Base-by-base conservation (phyloP, 2,329 filamentous ascomycete species). In the Hymenoscyphus scutula region DNA sequence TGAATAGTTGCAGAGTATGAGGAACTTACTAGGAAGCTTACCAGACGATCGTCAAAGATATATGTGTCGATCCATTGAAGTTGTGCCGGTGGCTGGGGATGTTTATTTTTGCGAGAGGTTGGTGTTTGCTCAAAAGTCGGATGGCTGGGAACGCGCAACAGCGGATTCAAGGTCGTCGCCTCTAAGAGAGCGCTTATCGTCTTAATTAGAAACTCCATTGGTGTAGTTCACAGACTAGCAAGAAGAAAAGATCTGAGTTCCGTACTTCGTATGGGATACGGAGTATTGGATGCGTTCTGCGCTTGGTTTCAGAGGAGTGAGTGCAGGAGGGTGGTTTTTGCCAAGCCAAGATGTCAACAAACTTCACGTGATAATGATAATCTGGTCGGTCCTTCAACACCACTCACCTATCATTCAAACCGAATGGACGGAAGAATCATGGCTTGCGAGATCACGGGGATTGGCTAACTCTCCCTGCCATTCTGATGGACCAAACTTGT, bases 91-190 rank as follows among this genome's bases (percentile, higher is more conserved):
- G 41, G 41, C 41, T 48, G 41, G 41, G 41, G 41, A 48, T 48
- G n/a, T 19, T 11, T 19, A 23, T 48, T 23, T 48, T 25, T 48
- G 41, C 7, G 41, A 48, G 41, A 23, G 41, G 41, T 48, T 48
- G 41, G 41, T 48, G 41, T 48, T 48, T 48, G 19, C 41, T 4
- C n/a, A 48, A 48, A 48, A 48, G 41, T 48, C 41, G 41, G 19
- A 48, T 58, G 56, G 56, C 56, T 58, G 56, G 55, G 56, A 58
- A 48, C 56, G 45, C 25, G 32, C 23, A 56, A 55, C 19, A 55
- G 1, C 27, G 17, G 56, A 27, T n/a, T 19, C 56, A 58, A 58
- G 7, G 11, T 34, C 32, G 32, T 34, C 32, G 32, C 11, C 32
- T 7, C 8, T 7, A 10, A 32, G 2, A 13, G 32, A 34, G 32